Conservation (phyloP, 805 yeast genomes). For the Wickerhamomyces ciferrii region DNA sequence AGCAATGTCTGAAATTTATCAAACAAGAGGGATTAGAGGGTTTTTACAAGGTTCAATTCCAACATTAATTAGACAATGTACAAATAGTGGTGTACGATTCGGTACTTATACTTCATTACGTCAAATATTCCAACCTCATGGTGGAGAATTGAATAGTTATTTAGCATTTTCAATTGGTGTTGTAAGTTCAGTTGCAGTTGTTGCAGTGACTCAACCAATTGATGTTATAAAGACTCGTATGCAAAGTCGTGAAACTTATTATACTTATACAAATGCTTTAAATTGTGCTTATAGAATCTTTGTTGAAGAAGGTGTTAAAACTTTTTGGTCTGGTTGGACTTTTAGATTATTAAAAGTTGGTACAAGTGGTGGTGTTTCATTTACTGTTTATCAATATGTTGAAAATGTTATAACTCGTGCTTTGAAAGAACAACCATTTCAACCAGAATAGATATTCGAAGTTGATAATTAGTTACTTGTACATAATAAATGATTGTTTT, state of each 20-base stretch:
- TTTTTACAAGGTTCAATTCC: slow-evolving; percentile 79
- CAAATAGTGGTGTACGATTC: slow-evolving; percentile 77
- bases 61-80: slow-evolving; percentile 76
- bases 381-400: slow-evolving; percentile 55
- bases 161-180: slow-evolving; percentile 43
- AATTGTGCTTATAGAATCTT: slow-evolving; percentile 46
- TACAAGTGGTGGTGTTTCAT: slow-evolving; percentile 64
- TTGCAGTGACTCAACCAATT: slow-evolving; percentile 78
- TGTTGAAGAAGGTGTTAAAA: slow-evolving; percentile 38
- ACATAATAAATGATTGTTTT: too few relatives aligned
- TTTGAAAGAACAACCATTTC: slow-evolving; percentile 32
- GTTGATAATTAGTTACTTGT: background rate
- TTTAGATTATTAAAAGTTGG: slow-evolving; percentile 71
- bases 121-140: slow-evolving; percentile 59
- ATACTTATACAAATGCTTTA: slow-evolving; percentile 54
- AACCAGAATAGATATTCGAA: slow-evolving; percentile 13
- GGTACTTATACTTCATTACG: slow-evolving; percentile 76
- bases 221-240: slow-evolving; percentile 84
- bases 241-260: slow-evolving; percentile 69
- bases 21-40: slow-evolving; percentile 68
- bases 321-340: slow-evolving; percentile 52
- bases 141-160: slow-evolving; percentile 28
- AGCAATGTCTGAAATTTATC: slow-evolving; percentile 61
- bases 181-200: slow-evolving; percentile 67
- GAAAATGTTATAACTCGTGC: slow-evolving; percentile 40